Conservation (phyloP, 78 protist genomes). For the Diacronema lutheri region DNA sequence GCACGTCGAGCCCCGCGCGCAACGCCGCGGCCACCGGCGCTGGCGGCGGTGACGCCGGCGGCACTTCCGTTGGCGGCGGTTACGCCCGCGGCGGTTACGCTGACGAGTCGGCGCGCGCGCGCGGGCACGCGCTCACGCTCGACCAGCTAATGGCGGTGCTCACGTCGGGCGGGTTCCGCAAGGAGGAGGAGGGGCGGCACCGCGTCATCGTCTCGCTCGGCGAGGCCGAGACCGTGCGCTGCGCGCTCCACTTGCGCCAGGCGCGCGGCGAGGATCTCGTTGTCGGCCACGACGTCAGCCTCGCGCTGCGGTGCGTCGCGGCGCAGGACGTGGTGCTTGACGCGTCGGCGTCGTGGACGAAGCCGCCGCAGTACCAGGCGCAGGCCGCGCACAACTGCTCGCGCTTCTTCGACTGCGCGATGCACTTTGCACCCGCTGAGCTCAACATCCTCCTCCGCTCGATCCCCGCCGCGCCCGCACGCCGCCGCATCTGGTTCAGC, state of each 20-base stretch:
- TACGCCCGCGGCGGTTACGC: too few species aligned
- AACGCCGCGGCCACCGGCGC: too few species aligned
- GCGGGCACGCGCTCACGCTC: neutral
- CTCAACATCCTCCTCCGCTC: constrained; percentile 10
- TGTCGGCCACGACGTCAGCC: neutral
- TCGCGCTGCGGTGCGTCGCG: neutral
- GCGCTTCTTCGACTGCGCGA: constrained; percentile 17
- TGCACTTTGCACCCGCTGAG: constrained; percentile 19
- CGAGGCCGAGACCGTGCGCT: constrained; percentile 67
- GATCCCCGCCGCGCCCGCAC: neutral
- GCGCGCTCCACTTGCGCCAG: constrained; percentile 43
- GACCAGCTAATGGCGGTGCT: neutral
- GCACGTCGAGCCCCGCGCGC: too few species aligned
- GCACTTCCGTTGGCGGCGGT: too few species aligned
- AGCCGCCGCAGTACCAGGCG: neutral
- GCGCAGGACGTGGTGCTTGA: neutral
- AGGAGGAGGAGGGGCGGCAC: constrained; percentile 18
- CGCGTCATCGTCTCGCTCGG: constrained; percentile 55
- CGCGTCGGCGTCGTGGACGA: neutral
- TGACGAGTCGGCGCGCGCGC: too few species aligned
- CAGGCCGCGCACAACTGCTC: neutral
- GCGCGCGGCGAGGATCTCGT: neutral
- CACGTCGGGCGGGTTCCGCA: neutral
- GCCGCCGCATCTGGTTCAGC: constrained; percentile 27
- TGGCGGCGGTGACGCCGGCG: too few species aligned